Conservation (phyloP, 1,284 basidiomycete species). For the Phlebopus sp. region DNA sequence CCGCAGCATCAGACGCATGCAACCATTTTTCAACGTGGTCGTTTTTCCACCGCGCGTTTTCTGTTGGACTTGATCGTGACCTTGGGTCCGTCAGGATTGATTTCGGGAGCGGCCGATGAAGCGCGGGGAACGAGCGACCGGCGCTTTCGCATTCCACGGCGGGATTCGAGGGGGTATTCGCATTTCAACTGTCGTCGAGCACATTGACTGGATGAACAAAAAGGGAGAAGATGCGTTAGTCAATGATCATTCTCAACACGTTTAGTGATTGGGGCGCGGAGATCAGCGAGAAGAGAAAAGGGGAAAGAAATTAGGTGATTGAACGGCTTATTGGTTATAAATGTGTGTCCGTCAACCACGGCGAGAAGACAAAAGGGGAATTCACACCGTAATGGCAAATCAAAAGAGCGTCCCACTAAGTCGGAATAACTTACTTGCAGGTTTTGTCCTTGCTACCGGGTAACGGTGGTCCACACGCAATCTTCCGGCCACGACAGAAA, state of each 20-base stretch:
- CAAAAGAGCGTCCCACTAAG: no score
- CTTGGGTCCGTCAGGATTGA: slow-evolving; percentile 20
- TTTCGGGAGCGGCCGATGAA: slow-evolving; percentile 26
- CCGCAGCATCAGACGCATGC: neutral
- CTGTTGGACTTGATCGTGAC: slow-evolving; percentile 23
- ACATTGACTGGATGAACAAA: slow-evolving; percentile 59
- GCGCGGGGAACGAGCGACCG: slow-evolving; percentile 31
- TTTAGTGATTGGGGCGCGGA: slow-evolving; percentile 13
- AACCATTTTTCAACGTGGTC: slow-evolving; percentile 13
- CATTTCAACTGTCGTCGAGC: slow-evolving; percentile 55
- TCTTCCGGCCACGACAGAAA: slow-evolving; percentile 63
- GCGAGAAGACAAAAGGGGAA: neutral
- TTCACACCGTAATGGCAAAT: no score
- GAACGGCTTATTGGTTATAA: slow-evolving; percentile 13
- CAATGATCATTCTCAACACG: slow-evolving; percentile 13
- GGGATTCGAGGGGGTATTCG: slow-evolving; percentile 57
- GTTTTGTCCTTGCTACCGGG: slow-evolving; percentile 49
- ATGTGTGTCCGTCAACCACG: no score
- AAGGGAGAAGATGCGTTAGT: slow-evolving; percentile 15
- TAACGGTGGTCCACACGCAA: slow-evolving; percentile 57
- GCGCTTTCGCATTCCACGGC: slow-evolving; percentile 59
- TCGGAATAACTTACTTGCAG: slow-evolving; percentile 52
- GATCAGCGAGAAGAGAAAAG: slow-evolving; percentile 14
- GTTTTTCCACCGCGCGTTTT: slow-evolving; percentile 30
- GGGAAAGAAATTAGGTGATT: slow-evolving; percentile 18